Evolutionary conservation across 2,329 filamentous ascomycete species (phyloP).

Genomic region (Neopestalotiopsis rosae): DNA sequence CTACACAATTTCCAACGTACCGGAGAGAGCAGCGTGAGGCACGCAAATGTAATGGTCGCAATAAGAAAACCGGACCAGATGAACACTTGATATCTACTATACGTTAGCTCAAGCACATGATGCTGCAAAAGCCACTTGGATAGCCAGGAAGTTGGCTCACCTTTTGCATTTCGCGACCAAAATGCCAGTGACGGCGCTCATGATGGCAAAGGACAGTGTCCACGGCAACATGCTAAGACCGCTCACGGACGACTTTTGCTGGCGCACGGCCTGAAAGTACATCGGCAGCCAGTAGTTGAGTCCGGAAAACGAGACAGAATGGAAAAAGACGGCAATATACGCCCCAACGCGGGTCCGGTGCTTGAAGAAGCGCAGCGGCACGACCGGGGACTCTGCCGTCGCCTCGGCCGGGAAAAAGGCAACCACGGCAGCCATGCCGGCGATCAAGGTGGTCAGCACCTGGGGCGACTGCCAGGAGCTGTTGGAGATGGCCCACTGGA

Average conservation of each 20-base stretch:
- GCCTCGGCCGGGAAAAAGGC: not conserved
- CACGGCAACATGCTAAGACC: slow-evolving; percentile 13
- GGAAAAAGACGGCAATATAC: slow-evolving; percentile 8
- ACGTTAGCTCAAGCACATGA: not conserved
- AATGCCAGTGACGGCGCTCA: slow-evolving; percentile 10
- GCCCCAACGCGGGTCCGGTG: slow-evolving; percentile 3
- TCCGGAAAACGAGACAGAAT: not conserved
- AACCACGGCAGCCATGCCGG: not conserved
- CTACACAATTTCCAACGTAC: not conserved
- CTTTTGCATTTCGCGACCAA: not conserved
- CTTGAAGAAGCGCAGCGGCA: slow-evolving; percentile 1
- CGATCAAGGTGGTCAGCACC: not conserved
- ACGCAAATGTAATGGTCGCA: not conserved
- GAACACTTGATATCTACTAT: not conserved
- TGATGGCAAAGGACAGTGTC: slow-evolving; percentile 10
- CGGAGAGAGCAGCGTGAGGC: not conserved
- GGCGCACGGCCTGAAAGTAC: slow-evolving; percentile 14
- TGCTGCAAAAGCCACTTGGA: not conserved
- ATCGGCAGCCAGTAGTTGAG: slow-evolving; percentile 9
- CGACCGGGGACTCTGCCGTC: not conserved
- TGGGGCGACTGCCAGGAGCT: slow-evolving; percentile 1
- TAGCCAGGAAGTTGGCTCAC: not conserved
- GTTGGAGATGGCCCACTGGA: slow-evolving; percentile 9
- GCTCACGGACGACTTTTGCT: slow-evolving; percentile 6
- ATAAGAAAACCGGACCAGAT: slow-evolving; percentile 9